A percentile compares a stretch with the other conserved stretches of the same genome.
Conservation (phyloP, 352 stramenopile genomes). For the Peronosclerospora sorghi region DNA sequence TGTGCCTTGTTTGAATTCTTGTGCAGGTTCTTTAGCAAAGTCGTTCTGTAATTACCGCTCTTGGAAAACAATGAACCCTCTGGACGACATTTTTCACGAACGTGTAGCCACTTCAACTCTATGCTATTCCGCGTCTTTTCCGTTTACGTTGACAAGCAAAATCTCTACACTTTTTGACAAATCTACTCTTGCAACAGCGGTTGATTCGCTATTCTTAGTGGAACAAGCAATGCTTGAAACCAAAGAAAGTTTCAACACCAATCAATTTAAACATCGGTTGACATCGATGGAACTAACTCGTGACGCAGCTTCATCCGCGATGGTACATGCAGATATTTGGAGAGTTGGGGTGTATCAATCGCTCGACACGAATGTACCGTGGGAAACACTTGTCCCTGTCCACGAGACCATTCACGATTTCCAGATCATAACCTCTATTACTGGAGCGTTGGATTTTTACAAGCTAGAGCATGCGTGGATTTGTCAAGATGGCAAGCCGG, state of each 20-base stretch:
- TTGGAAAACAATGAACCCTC: slow-evolving; percentile 16
- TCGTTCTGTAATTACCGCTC: slow-evolving; percentile 22
- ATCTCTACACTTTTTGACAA: slow-evolving; percentile 7
- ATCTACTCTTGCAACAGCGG: not conserved
- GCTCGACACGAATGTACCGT: not conserved
- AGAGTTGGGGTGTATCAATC: slow-evolving; percentile 8
- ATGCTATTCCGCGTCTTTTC: slow-evolving; percentile 32
- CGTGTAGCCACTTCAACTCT: slow-evolving; percentile 1
- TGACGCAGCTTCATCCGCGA: slow-evolving; percentile 1
- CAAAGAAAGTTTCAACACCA: not conserved
- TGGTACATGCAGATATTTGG: slow-evolving; percentile 12
- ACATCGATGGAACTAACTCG: slow-evolving; percentile 8
- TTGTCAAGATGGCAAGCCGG: slow-evolving; percentile 3
- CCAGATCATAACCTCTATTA: slow-evolving; percentile 11
- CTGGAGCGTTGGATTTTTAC: not conserved
- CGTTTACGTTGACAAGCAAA: slow-evolving; percentile 4
- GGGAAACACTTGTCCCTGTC: slow-evolving; percentile 1
- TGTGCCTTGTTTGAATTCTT: not conserved
- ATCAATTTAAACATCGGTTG: slow-evolving; percentile 2
- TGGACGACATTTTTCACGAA: slow-evolving; percentile 4
- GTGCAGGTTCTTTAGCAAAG: slow-evolving; percentile 29
- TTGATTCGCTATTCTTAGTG: slow-evolving; percentile 1
- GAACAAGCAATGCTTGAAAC: slow-evolving; percentile 7
- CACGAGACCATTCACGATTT: slow-evolving; percentile 1
- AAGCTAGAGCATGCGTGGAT: slow-evolving; percentile 15